phyloP scores from a whole-genome alignment of 768 basidiomycete species.

The Scleroderma bovista region DNA sequence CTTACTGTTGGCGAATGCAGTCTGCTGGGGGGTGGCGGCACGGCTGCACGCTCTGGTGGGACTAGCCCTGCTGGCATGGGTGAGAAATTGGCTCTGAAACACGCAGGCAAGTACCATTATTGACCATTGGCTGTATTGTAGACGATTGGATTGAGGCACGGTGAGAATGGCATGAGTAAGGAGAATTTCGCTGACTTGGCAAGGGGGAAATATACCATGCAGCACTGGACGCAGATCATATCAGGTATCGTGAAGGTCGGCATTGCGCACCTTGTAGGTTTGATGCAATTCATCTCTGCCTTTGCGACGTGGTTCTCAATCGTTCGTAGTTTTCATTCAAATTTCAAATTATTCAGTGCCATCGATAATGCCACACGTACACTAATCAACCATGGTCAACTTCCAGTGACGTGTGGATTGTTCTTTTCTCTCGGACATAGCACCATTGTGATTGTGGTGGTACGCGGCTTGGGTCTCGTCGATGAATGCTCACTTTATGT shows the following conservation, averaged over 20 bases:
- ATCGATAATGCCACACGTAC: constrained; percentile 89
- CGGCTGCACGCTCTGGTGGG: constrained; percentile 48
- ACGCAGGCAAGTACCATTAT: no score
- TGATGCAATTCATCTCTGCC: constrained; percentile 6
- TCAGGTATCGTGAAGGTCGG: constrained; percentile 49
- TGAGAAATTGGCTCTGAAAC: constrained; percentile 26
- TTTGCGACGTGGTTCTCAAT: background rate
- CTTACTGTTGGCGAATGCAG: constrained; percentile 57
- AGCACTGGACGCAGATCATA: constrained; percentile 89
- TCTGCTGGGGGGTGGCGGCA: constrained; percentile 68
- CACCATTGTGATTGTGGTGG: constrained; percentile 80
- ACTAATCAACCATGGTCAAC: constrained; percentile 65
- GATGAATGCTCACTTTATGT: constrained; percentile 1
- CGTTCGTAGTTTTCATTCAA: constrained; percentile 7
- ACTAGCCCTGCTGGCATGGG: constrained; percentile 80
- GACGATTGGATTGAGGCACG: constrained; percentile 81
- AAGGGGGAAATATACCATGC: background rate
- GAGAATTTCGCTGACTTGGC: no score
- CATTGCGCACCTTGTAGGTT: background rate
- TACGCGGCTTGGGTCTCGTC: constrained; percentile 34
- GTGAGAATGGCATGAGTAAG: constrained; percentile 32
- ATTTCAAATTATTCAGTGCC: constrained; percentile 38
- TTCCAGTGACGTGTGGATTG: constrained; percentile 81
- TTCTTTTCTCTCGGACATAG: constrained; percentile 92
- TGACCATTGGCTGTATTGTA: constrained; percentile 27